These are phyloP conservation scores for Knoxia roxburghii DNA, from an alignment of 257 asterid species.

Conservation along the genomic window DNA sequence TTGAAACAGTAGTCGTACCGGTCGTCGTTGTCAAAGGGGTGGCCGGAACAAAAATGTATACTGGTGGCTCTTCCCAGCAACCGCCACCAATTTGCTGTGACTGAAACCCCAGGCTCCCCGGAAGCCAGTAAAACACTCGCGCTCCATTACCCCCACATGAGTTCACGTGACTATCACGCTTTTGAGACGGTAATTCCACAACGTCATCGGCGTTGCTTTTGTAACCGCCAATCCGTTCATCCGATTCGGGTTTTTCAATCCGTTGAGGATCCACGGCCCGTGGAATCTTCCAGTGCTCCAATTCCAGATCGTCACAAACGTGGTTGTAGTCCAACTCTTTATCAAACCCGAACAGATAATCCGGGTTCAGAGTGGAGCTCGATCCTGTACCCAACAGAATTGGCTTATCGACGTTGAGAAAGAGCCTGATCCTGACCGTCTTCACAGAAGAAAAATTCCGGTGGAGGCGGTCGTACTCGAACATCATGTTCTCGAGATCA, in stretches of 20 bases:
- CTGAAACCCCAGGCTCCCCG: conserved; percentile 19
- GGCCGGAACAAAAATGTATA: conserved; percentile 27
- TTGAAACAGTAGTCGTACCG: not conserved
- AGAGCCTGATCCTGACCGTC: conserved; percentile 54
- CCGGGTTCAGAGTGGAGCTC: conserved; percentile 45
- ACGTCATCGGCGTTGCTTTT: not conserved
- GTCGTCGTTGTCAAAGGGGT: conserved; percentile 12
- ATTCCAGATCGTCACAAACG: not conserved
- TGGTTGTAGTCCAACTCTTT: conserved; percentile 32
- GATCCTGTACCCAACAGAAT: conserved; percentile 12
- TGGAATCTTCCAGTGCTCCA: conserved; percentile 51
- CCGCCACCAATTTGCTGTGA: not conserved
- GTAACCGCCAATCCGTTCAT: not conserved
- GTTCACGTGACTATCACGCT: conserved; percentile 17
- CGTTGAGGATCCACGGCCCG: conserved; percentile 30
- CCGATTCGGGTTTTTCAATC: not conserved
- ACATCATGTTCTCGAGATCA: conserved; percentile 83
- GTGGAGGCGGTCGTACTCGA: conserved; percentile 64
- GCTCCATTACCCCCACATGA: conserved; percentile 10
- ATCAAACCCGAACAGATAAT: conserved; percentile 77
- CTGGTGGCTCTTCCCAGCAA: not conserved
- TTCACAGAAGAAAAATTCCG: conserved; percentile 26
- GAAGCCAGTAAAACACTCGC: conserved; percentile 3
- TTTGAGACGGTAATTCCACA: not conserved
- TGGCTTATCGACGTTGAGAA: conserved; percentile 31